Evolutionary conservation across 805 yeast genomes (phyloP), one percentile per base, ranked within the genome.

Genomic region (Starmerella bacillaris): DNA sequence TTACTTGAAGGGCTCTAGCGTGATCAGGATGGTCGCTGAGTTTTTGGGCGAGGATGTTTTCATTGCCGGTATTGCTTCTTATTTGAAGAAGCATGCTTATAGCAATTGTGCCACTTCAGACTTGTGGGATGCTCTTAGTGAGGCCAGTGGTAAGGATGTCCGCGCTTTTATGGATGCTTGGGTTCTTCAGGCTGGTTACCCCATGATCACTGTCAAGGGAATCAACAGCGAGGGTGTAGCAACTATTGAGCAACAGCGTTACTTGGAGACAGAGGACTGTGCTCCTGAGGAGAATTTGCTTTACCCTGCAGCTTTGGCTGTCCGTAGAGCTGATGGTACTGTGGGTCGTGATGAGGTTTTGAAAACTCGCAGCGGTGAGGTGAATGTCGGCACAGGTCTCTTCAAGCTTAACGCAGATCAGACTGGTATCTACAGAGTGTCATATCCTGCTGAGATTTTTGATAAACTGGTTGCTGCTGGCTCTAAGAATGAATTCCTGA

Each of bases 1-100:
- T 3, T 79, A 79, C 55, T 58, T 72, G 43, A 79, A 79, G 58
- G 92, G 92, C 37, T 78, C 83, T 5, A 74, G 84, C 18, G 63
- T 76, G 20, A 71, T 79, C 39, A 64, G 73, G 50, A 80, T 80
- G 92, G 62, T 78, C 38, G 70, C 84, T 24, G 68, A 67, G 45
- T 68, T 69, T 51, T 58, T 80, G 39, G 84, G 89, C 28, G 70
- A 64, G 41, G 80, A 73, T 11, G 54, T 59, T 4, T 80, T 79
- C 53, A 61, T 79, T 43, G 65, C 66, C 46, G 92, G 92, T 41
- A 82, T 80, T 30, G 68, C 80, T 22, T 51, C 59, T 36, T 79
- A 79, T 56, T 65, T 79, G 51, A 64, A 71, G 42, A 61, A 61
- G 30, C 70, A 75, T 56, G 58, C 69, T 46, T 79, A 60, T 50